Conservation (phyloP, 2,329 filamentous ascomycete genomes). For the Cordyceps cicadae region DNA sequence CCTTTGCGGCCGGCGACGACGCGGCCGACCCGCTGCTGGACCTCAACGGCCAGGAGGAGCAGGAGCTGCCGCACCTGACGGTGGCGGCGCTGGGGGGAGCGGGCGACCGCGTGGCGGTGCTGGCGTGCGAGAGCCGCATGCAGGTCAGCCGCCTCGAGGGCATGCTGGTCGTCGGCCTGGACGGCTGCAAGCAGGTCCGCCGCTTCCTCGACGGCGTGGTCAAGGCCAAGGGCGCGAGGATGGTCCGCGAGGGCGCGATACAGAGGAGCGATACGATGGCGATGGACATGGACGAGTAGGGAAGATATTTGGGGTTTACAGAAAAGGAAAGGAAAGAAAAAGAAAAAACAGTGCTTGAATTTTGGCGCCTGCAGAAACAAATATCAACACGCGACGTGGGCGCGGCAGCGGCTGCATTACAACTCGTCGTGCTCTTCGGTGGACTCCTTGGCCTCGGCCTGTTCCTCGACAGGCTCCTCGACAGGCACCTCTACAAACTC, state of each 20-base stretch:
- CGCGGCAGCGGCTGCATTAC: conserved; percentile 20
- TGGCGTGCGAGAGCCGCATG: conserved; percentile 84
- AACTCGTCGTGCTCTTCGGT: conserved; percentile 39
- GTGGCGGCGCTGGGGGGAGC: conserved; percentile 72
- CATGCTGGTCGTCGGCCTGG: conserved; percentile 86
- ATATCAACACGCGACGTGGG: not conserved
- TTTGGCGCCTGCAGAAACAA: conserved; percentile 2
- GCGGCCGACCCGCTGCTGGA: conserved; percentile 70
- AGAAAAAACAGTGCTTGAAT: conserved; percentile 5
- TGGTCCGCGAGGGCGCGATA: conserved; percentile 49
- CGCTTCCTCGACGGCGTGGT: conserved; percentile 75
- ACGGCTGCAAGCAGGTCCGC: conserved; percentile 82
- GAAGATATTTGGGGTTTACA: not conserved
- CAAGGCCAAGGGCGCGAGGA: conserved; percentile 57
- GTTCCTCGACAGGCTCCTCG: conserved; percentile 12
- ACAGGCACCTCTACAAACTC: not conserved
- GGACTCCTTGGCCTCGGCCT: conserved; percentile 11
- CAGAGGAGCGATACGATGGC: conserved; percentile 40
- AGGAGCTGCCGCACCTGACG: conserved; percentile 82
- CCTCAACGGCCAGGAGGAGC: conserved; percentile 70
- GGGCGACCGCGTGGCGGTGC: conserved; percentile 65
- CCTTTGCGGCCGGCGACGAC: conserved; percentile 57
- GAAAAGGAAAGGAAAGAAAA: not conserved
- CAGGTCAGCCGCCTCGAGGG: conserved; percentile 74
- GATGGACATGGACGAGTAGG: conserved; percentile 37